Base-by-base conservation (phyloP, 2,329 filamentous ascomycete species). In the Phyllosticta paracitricarpa region DNA sequence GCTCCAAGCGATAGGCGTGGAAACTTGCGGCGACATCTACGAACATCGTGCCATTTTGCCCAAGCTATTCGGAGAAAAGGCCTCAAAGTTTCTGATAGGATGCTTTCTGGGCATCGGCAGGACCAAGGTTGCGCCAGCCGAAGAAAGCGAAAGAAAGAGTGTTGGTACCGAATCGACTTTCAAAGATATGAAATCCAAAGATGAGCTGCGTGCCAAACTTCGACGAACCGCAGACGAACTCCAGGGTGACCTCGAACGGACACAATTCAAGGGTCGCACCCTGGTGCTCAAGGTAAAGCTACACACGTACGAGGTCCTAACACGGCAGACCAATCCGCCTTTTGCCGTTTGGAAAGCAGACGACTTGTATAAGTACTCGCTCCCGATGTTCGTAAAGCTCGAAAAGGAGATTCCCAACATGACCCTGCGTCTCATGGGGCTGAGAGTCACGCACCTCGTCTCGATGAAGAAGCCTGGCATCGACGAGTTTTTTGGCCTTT, bases 161-260 rank as follows among this genome's bases (percentile, higher is more conserved):
- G 89, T 97, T 0, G 93, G 94, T 19, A 97, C 92, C 0, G 94
- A 99, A 73, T 89, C 88, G 64, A 97, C 93, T 0, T 99, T 99
- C 68, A 79, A 82, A 51, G 92, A 97, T 56, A 84, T 96, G 68
- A 84, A 83, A 1, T 85, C 87, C 59, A 83, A 86, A 14, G 73
- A 76, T 0, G 82, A 87, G 62, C 78, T 97, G 3, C 82, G 88
- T 22, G 85, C 87, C 17, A 95, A 96, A 71, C 81, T 99, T 5
- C 82, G 85, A n/a, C 82, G 81, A 71, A 92, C 87, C 1, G 91
- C 94, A 0, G 86, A 91, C 64, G 91, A 96, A 65, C 78, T 99
- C 3, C 91, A 96, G 70, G 88, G 89, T 66, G 93, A 97, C 68
- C 80, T 97, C 76, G 81, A 82, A 62, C 83, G 85, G 26, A 90